Base-by-base conservation (phyloP, 257 asterid genomes). In the Jacaranda mimosifolia region DNA sequence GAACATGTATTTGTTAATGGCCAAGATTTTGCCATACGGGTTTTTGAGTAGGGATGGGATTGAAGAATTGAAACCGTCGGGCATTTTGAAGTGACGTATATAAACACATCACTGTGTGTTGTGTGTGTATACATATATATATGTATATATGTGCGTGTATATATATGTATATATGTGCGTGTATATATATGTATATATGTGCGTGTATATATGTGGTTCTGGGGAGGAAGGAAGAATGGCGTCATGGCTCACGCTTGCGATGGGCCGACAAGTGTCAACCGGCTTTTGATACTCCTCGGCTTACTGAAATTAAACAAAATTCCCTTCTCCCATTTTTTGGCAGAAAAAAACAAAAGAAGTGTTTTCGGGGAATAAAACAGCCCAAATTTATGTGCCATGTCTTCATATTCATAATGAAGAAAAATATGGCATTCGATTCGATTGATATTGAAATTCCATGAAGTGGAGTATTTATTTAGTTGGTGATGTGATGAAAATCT, bases 171-270 rank as follows among this genome's bases (percentile, higher is more conserved):
- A n/a, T n/a, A 38, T 19, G 7, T 17, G n/a, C 19, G 3, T 67
- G 14, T 19, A 38, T 55, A 67, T 18, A 10, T 39, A 21, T 11
- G 18, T 49, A 19, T 63, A n/a, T 48, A 3, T 62, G 42, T 17
- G 42, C 15, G 10, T n/a, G 15, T 21, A 0, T 64, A 7, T 7
- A 13, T 49, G 36, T 11, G 3, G 45, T n/a, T 71, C 1, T 72
- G 42, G 7, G 4, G 5, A 13, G 59, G 21, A 40, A 13, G 59
- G 21, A 40, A 40, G 63, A 32, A 18, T 70, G 68, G 40, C 79
- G 82, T 81, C 78, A 81, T 58, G 52, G 79, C 79, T 81, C 55
- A 77, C 85, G 85, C 55, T 36, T 55, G 7, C 21, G 13, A 45
- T 5, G 18, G 79, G 1, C 19, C 18, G 83, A 55, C 82, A 72